A percentile compares a stretch with the other conserved stretches of the same genome.
Conservation (phyloP, 768 basidiomycete species). For the Lepiota brunneoincarnata region DNA sequence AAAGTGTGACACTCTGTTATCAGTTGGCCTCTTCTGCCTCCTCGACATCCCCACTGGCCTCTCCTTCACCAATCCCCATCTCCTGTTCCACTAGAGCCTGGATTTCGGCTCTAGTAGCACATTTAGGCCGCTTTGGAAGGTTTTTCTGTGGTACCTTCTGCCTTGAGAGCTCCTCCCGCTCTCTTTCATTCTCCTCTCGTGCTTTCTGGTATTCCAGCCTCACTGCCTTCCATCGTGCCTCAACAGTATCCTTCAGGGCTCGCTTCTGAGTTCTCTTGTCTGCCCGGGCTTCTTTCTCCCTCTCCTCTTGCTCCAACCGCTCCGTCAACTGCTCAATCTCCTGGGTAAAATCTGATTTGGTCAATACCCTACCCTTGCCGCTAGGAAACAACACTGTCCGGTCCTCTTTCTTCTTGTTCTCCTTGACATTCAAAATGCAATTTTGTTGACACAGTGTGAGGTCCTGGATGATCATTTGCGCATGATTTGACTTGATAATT, state of each 20-base stretch:
- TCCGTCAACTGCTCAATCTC: background rate
- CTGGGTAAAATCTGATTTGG: background rate
- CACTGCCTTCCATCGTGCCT: background rate
- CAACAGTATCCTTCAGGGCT: background rate
- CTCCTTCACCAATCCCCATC: background rate
- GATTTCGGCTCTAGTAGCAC: too few species aligned
- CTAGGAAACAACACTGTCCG: background rate
- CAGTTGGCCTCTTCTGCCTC: background rate
- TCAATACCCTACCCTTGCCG: too few species aligned
- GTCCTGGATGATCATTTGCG: constrained; percentile 7
- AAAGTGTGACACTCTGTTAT: background rate
- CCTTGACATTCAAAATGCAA: background rate
- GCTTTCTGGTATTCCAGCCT: background rate
- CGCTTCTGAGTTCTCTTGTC: background rate
- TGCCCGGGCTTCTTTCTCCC: background rate
- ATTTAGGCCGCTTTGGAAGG: background rate
- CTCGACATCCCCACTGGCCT: background rate
- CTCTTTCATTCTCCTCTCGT: background rate
- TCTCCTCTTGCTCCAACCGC: background rate
- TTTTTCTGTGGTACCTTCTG: background rate
- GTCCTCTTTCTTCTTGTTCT: constrained; percentile 4
- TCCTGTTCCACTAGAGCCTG: too few species aligned
- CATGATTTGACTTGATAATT: constrained; percentile 6
- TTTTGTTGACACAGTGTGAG: background rate
- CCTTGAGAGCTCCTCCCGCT: background rate